Conservation (phyloP, 2,329 filamentous ascomycete genomes). For the Pestalotiopsis fici region DNA sequence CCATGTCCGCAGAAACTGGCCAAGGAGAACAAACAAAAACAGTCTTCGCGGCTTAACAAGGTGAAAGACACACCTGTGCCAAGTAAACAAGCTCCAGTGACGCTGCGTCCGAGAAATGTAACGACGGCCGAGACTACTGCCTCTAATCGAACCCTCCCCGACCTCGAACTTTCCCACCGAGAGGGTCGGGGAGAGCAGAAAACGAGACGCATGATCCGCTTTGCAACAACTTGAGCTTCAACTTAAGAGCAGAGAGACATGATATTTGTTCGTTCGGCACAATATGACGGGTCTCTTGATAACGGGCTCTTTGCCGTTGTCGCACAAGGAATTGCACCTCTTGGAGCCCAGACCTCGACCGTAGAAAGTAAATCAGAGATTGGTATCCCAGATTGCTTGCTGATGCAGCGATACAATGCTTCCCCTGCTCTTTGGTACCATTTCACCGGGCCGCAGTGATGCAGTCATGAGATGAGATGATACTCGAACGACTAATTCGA, state of each 20-base stretch:
- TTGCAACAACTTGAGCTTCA: conserved; percentile 10
- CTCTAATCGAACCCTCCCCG: conserved; percentile 6
- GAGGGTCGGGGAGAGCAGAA: not conserved
- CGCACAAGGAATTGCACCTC: not conserved
- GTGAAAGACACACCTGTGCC: not conserved
- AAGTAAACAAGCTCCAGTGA: conserved; percentile 7
- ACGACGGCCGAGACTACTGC: conserved; percentile 11
- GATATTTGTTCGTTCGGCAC: not conserved
- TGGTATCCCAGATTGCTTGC: not conserved
- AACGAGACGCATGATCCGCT: conserved; percentile 4
- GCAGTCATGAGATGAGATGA: not conserved
- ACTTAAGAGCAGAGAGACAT: conserved; percentile 2
- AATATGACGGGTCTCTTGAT: not conserved
- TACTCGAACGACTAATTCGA: not conserved
- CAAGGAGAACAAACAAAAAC: not conserved
- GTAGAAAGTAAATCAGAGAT: not conserved
- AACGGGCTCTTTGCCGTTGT: not conserved
- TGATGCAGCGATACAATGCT: not conserved
- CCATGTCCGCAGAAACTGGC: not conserved
- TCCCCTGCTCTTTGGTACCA: not conserved
- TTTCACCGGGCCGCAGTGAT: not conserved
- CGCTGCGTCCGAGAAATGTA: conserved; percentile 12
- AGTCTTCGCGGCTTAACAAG: not conserved
- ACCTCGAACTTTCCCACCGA: not conserved
- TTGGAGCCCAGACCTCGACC: not conserved